phyloP scores from a whole-genome alignment of 2,329 filamentous ascomycete genomes.

The Trichoderma atrobrunneum region DNA sequence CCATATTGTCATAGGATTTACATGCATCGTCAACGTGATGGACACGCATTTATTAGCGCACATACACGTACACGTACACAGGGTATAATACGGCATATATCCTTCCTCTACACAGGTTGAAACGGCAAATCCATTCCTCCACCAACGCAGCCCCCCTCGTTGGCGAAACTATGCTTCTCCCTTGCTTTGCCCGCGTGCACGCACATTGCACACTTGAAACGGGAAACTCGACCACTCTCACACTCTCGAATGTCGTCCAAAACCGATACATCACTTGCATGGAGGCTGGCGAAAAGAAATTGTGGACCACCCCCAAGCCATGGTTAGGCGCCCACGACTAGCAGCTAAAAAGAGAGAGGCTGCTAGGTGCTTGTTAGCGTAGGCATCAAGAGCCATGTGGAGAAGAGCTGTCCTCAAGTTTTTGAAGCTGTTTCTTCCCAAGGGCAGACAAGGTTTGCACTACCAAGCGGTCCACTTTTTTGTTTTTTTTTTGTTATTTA shows the following conservation, averaged over 20 bases:
- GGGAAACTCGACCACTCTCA: background rate
- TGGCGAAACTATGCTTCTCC: background rate
- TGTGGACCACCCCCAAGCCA: background rate
- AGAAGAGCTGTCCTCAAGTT: background rate
- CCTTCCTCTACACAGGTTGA: no score
- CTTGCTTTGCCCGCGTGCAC: background rate
- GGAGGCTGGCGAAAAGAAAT: background rate
- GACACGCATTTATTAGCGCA: background rate
- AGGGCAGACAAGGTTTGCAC: background rate
- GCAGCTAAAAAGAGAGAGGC: background rate
- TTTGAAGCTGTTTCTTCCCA: background rate
- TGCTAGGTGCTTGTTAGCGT: background rate
- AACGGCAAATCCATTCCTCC: background rate
- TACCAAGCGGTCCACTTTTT: background rate
- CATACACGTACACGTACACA: no score
- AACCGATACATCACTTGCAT: slow-evolving; percentile 13
- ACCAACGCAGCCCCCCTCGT: background rate
- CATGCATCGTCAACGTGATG: background rate
- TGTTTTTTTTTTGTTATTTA: background rate
- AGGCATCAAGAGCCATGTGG: background rate
- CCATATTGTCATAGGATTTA: background rate
- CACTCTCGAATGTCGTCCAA: background rate
- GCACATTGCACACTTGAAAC: background rate
- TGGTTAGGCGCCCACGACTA: slow-evolving; percentile 11
- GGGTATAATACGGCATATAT: no score